A percentile compares a stretch with the other conserved stretches of the same genome.
Conservation (phyloP, 495 filamentous ascomycete genomes). For the Xylaria cubensis region DNA sequence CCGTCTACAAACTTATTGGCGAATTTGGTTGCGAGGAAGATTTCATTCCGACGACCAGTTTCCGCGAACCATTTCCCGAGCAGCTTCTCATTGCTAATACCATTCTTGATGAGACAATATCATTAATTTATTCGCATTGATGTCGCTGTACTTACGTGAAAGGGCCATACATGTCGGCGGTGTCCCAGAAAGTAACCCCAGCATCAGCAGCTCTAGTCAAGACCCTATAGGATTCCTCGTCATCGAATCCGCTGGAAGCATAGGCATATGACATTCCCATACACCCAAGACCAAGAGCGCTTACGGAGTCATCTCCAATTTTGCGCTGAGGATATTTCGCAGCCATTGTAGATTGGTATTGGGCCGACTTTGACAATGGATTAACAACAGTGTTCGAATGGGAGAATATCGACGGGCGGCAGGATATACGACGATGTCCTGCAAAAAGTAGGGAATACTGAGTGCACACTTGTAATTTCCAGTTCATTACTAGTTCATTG, state of each 20-base stretch:
- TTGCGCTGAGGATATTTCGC: slow-evolving; percentile 45
- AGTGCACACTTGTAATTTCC: background rate
- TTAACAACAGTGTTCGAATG: background rate
- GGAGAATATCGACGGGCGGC: background rate
- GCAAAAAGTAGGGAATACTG: background rate
- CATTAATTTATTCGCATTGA: background rate
- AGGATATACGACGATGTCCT: background rate
- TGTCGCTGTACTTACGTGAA: slow-evolving; percentile 29
- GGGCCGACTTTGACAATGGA: background rate
- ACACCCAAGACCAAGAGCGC: slow-evolving; percentile 50
- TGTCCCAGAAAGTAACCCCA: slow-evolving; percentile 49
- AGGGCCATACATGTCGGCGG: slow-evolving; percentile 44
- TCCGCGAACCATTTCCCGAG: slow-evolving; percentile 54
- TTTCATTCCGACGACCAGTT: slow-evolving; percentile 49
- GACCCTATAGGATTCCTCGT: slow-evolving; percentile 45
- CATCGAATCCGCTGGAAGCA: slow-evolving; percentile 40
- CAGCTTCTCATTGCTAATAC: slow-evolving; percentile 46
- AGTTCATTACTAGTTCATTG: too few relatives aligned
- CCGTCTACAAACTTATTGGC: slow-evolving; percentile 24
- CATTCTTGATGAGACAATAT: slow-evolving; percentile 36
- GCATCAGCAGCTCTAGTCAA: slow-evolving; percentile 45
- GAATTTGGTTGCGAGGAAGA: slow-evolving; percentile 64
- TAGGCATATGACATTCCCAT: slow-evolving; percentile 48
- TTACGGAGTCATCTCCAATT: slow-evolving; percentile 46
- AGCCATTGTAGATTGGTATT: slow-evolving; percentile 25